Conservation (phyloP, 2,329 filamentous ascomycete genomes). For the Aspergillus melleus region DNA sequence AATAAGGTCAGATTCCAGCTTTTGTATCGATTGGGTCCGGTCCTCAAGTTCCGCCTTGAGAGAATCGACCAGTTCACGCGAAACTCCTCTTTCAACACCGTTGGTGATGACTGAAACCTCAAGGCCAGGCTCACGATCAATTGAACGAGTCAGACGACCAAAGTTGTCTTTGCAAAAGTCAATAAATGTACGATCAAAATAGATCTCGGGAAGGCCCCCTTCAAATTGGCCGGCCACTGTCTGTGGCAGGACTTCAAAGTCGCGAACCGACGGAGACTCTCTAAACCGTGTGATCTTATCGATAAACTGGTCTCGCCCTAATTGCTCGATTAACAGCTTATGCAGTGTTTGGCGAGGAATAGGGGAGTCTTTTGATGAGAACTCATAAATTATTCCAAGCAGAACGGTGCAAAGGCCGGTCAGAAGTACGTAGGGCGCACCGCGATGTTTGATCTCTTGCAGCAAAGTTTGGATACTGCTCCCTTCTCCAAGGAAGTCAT, state of each 20-base stretch:
- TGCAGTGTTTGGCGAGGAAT: constrained; percentile 80
- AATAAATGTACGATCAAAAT: constrained; percentile 81
- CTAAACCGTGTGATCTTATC: constrained; percentile 77
- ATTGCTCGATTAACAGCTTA: constrained; percentile 70
- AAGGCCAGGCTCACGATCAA: constrained; percentile 86
- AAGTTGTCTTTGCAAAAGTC: constrained; percentile 97
- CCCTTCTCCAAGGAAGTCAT: constrained; percentile 89
- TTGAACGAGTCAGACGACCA: constrained; percentile 75
- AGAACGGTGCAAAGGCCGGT: constrained; percentile 83
- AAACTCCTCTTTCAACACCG: constrained; percentile 83
- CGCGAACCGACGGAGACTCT: constrained; percentile 74
- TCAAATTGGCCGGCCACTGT: constrained; percentile 56
- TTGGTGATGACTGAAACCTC: constrained; percentile 80
- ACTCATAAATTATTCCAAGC: constrained; percentile 89
- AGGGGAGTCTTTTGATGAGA: constrained; percentile 95
- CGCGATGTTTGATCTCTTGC: constrained; percentile 67
- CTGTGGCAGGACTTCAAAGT: constrained; percentile 84
- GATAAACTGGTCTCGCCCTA: constrained; percentile 85
- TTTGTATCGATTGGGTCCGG: constrained; percentile 62
- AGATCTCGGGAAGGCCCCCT: constrained; percentile 71
- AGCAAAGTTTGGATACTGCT: constrained; percentile 87
- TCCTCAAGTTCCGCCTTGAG: constrained; percentile 75
- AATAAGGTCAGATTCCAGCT: constrained; percentile 57
- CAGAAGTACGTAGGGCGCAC: constrained; percentile 64
- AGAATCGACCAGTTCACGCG: constrained; percentile 87